Evolutionary conservation across 2,329 filamentous ascomycete species (phyloP).

Genomic region (Cladosporium colombiae): DNA sequence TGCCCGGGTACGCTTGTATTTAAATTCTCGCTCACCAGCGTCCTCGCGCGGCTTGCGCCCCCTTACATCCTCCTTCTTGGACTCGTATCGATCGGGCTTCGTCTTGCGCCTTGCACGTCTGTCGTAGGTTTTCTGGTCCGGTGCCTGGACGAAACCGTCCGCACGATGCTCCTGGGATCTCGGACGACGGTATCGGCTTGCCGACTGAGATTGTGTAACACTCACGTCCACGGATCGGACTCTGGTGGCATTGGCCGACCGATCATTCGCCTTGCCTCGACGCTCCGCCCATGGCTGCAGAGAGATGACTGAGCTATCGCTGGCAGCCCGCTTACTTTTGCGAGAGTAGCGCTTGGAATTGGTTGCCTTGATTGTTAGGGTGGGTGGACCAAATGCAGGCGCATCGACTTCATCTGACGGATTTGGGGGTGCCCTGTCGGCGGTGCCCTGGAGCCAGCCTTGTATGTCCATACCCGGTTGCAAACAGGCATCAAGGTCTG

Average conservation of each 20-base stretch:
- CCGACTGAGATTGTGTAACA: constrained; percentile 6
- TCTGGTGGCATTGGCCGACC: background rate
- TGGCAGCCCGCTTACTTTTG: constrained; percentile 36
- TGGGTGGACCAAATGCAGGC: background rate
- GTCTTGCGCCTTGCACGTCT: constrained; percentile 50
- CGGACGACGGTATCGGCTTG: background rate
- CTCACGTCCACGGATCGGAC: background rate
- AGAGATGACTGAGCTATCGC: constrained; percentile 35
- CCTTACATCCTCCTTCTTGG: constrained; percentile 38
- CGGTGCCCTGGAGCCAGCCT: constrained; percentile 47
- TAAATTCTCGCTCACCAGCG: constrained; percentile 25
- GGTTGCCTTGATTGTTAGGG: constrained; percentile 9
- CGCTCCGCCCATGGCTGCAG: background rate
- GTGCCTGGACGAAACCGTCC: background rate
- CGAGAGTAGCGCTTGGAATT: constrained; percentile 25
- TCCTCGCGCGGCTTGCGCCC: constrained; percentile 25
- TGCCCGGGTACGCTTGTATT: constrained; percentile 36
- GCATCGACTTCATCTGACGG: constrained; percentile 7
- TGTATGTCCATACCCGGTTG: constrained; percentile 44
- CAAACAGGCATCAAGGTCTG: background rate
- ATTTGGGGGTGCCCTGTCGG: constrained; percentile 36
- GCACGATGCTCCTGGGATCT: background rate
- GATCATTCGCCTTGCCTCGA: background rate
- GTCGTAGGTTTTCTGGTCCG: constrained; percentile 38
- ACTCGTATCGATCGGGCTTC: constrained; percentile 47